Evolutionary conservation across 169 alveolate genomes (phyloP).

Genomic region (Perkinsus marinus): DNA sequence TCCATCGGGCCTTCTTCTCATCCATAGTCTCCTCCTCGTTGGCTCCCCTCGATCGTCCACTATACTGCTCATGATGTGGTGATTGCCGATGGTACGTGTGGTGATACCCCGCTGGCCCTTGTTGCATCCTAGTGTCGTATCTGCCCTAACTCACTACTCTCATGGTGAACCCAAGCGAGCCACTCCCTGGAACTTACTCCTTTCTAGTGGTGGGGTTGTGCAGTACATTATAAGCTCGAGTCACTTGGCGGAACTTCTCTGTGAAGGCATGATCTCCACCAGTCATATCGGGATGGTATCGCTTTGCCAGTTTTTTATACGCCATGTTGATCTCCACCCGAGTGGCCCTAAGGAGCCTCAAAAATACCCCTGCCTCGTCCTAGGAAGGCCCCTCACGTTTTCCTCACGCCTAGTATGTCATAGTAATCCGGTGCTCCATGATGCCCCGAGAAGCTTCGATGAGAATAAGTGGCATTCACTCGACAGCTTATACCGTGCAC

Average conservation of each 20-base stretch:
- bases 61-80: too few species aligned
- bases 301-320: slow-evolving; percentile 47
- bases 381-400: neutral
- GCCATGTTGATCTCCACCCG: slow-evolving; percentile 44
- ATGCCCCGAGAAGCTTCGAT: neutral
- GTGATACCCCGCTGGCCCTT: neutral
- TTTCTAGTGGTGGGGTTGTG: neutral
- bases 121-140: neutral
- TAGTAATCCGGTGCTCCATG: neutral
- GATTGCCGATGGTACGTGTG: neutral
- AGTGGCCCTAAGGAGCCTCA: slow-evolving; percentile 12
- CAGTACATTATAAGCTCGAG: neutral
- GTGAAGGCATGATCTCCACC: neutral
- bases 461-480: neutral
- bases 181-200: neutral
- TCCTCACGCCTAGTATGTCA: neutral
- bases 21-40: neutral
- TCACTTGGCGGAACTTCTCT: neutral
- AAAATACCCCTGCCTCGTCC: neutral
- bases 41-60: too few species aligned
- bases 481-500: neutral
- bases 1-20: neutral
- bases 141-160: too few species aligned
- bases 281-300: slow-evolving; percentile 51
- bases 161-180: neutral